A percentile compares a stretch with the other conserved stretches of the same genome.
These are phyloP conservation scores for Aureobasidium sp. DNA, from an alignment of 2,329 filamentous ascomycete species.

Conservation along the genomic window DNA sequence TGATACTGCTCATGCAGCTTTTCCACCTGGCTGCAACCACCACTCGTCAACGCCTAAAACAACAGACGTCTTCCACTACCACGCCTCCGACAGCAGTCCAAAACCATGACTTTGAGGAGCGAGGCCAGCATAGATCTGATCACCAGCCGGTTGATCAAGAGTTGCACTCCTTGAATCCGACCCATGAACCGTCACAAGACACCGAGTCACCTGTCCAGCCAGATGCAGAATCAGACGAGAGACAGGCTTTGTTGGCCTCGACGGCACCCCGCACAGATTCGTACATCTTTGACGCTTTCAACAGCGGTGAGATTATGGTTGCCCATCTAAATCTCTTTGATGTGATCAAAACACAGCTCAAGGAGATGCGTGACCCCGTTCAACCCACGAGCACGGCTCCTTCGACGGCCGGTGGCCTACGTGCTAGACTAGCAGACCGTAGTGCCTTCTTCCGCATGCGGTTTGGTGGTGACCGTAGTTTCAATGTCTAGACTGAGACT, in stretches of 20 bases:
- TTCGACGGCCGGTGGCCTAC: constrained; percentile 10
- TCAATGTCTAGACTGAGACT: constrained; percentile 12
- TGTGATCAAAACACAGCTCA: constrained; percentile 34
- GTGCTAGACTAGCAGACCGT: constrained; percentile 14
- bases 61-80: constrained; percentile 23
- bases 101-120: constrained; percentile 52
- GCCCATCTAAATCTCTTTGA: constrained; percentile 35
- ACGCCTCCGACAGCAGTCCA: constrained; percentile 29
- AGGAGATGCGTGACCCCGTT: constrained; percentile 26
- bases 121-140: constrained; percentile 33
- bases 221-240: background rate
- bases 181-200: constrained; percentile 4
- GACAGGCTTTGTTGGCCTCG: constrained; percentile 14
- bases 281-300: constrained; percentile 35
- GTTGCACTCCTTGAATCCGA: constrained; percentile 28
- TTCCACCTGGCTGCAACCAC: constrained; percentile 47
- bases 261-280: constrained; percentile 22
- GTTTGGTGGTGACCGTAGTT: constrained; percentile 13
- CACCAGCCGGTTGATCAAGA: constrained; percentile 32
- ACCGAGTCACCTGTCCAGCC: constrained; percentile 8
- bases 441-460: constrained; percentile 12
- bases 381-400: constrained; percentile 14
- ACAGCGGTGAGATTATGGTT: constrained; percentile 38
- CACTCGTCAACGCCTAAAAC: constrained; percentile 42
- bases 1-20: constrained; percentile 47